A percentile compares a stretch with the other conserved stretches of the same genome.
Conservation (phyloP, 345 rosid genomes). For the Salix exigua region DNA sequence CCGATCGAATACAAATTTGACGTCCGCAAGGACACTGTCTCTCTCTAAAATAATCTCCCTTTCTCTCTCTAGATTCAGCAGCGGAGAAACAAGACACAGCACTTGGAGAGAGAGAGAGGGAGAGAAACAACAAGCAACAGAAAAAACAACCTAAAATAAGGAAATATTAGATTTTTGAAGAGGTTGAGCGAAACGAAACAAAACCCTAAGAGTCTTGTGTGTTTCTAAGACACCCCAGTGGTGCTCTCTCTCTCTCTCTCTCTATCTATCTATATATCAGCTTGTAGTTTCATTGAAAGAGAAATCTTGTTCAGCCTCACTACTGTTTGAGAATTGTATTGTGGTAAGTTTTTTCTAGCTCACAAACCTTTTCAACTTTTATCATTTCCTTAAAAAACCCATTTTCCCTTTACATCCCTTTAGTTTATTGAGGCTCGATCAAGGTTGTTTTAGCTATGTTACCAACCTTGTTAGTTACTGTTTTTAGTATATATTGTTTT, state of each 20-base stretch:
- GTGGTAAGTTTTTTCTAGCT: constrained; percentile 30
- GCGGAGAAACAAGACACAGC: constrained; percentile 42
- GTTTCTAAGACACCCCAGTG: not conserved
- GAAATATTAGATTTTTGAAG: constrained; percentile 8
- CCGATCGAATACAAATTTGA: constrained; percentile 28
- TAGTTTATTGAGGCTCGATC: constrained; percentile 39
- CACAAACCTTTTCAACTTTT: constrained; percentile 12
- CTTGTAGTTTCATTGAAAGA: constrained; percentile 7
- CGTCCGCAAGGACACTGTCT: constrained; percentile 84
- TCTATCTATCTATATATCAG: constrained; percentile 4
- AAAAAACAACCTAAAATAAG: constrained; percentile 3
- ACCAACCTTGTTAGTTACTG: constrained; percentile 8
- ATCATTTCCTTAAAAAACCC: constrained; percentile 14
- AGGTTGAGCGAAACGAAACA: not conserved
- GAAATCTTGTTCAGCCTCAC: constrained; percentile 4
- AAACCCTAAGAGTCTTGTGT: constrained; percentile 33
- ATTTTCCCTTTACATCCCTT: constrained; percentile 22
- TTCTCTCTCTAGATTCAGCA: constrained; percentile 45
- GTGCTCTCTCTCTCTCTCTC: not conserved
- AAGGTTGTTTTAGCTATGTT: constrained; percentile 25
- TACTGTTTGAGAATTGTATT: constrained; percentile 10
- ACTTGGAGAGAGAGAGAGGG: not conserved
- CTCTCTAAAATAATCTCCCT: constrained; percentile 17
- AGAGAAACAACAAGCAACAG: constrained; percentile 19
- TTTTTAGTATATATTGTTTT: constrained; percentile 10